phyloP scores from a whole-genome alignment of 2,329 filamentous ascomycete species.

The Colletotrichum sp. region DNA sequence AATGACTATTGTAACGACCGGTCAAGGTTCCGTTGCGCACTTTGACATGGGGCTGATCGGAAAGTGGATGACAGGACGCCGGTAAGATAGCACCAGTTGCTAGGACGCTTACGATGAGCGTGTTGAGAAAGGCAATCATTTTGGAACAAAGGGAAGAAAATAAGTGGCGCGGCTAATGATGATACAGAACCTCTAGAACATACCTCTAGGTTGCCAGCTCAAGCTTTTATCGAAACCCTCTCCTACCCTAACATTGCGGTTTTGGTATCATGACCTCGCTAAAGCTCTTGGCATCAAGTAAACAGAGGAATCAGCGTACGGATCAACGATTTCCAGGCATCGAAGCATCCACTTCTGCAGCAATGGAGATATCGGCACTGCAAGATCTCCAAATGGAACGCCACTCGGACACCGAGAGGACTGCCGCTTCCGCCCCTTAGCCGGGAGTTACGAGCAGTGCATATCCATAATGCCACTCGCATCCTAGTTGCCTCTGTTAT shows the following conservation, averaged over 20 bases:
- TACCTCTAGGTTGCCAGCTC: background rate
- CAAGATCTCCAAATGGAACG: background rate
- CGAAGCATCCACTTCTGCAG: background rate
- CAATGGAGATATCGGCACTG: background rate
- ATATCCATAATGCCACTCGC: background rate
- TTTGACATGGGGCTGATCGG: background rate
- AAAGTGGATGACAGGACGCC: background rate
- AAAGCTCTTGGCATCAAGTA: background rate
- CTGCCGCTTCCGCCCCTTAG: background rate
- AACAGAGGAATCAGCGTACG: background rate
- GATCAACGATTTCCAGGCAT: background rate
- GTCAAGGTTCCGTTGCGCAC: background rate
- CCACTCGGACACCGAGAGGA: background rate
- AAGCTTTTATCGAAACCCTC: background rate
- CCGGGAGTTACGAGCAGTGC: background rate
- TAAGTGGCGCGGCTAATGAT: background rate
- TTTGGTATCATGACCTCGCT: background rate
- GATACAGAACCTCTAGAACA: accelerated
- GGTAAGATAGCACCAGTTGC: background rate
- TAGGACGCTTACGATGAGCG: background rate
- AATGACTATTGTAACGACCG: background rate
- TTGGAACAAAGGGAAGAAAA: background rate
- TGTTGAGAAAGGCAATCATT: background rate
- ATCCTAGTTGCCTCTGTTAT: background rate
- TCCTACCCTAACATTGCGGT: background rate